Evolutionary conservation across 2,329 filamentous ascomycete genomes (phyloP).

Genomic region (Parastagonospora nodorum): DNA sequence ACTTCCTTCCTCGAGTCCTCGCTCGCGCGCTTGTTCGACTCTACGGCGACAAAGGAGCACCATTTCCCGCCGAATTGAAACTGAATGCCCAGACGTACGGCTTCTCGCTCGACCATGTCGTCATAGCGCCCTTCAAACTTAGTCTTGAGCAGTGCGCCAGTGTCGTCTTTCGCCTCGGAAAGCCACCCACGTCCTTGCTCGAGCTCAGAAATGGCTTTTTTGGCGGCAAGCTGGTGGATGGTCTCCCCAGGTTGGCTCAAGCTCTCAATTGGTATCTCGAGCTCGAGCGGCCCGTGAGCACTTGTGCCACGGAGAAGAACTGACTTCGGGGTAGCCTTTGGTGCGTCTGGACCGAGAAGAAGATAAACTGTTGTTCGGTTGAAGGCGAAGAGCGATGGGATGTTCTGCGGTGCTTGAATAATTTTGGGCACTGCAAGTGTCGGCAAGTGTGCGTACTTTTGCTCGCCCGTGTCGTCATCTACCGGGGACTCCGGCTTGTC

Average conservation of each 20-base stretch:
- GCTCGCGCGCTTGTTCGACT: conserved; percentile 41
- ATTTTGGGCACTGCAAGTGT: conserved; percentile 58
- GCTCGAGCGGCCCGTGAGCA: conserved; percentile 62
- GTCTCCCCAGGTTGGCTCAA: conserved; percentile 56
- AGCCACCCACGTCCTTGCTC: conserved; percentile 73
- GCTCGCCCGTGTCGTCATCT: conserved; percentile 32
- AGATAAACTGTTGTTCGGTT: conserved; percentile 69
- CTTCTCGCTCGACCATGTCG: conserved; percentile 68
- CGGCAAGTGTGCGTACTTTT: conserved; percentile 60
- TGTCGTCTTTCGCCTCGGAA: conserved; percentile 46
- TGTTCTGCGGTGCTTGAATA: conserved; percentile 67
- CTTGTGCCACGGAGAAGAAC: conserved; percentile 65
- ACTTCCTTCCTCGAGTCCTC: conserved; percentile 9
- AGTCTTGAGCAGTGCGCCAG: conserved; percentile 46
- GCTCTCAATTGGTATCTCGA: conserved; percentile 66
- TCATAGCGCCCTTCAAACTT: conserved; percentile 55
- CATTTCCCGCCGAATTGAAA: conserved; percentile 72
- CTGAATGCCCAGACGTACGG: conserved; percentile 66
- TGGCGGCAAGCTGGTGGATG: conserved; percentile 72
- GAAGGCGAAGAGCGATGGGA: conserved; percentile 71
- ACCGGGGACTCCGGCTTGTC: conserved; percentile 43
- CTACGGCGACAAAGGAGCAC: conserved; percentile 74
- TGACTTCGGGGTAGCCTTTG: conserved; percentile 56
- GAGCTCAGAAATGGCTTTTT: conserved; percentile 70
- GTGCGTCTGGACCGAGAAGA: conserved; percentile 61